Evolutionary conservation across 129 eudicot genomes (phyloP).

Genomic region (Logfia minima): DNA sequence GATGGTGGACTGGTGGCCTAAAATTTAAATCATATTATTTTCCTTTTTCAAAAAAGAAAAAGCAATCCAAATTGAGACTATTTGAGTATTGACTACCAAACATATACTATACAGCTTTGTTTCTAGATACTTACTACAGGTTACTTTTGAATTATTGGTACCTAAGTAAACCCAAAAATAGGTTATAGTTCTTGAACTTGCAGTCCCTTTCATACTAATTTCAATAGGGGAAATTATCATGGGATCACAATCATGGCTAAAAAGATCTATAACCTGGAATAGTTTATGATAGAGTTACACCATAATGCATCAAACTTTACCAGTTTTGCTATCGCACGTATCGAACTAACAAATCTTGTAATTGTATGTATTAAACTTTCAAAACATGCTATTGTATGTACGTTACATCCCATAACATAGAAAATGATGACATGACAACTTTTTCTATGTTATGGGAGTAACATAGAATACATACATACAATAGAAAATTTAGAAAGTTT

Average conservation of each 20-base stretch:
- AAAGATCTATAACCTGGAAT: conserved; percentile 15
- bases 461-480: too few species aligned
- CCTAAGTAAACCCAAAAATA: conserved; percentile 26
- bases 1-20: conserved; percentile 6
- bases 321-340: too few species aligned
- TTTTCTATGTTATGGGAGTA: too few species aligned
- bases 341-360: too few species aligned
- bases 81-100: conserved; percentile 26
- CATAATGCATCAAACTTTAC: too few species aligned
- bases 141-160: conserved; percentile 8
- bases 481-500: too few species aligned
- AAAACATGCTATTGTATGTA: too few species aligned
- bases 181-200: conserved; percentile 22
- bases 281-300: conserved; percentile 5
- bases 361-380: too few species aligned
- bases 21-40: not conserved
- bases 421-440: too few species aligned
- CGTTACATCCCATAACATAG: too few species aligned
- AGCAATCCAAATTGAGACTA: conserved; percentile 18
- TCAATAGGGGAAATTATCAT: not conserved
- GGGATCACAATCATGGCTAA: conserved; percentile 15
- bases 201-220: conserved; percentile 27
- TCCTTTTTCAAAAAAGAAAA: not conserved
- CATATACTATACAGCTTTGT: not conserved
- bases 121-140: conserved; percentile 2